Base-by-base conservation (phyloP, 2,329 filamentous ascomycete genomes). In the Ramichloridium luteum region DNA sequence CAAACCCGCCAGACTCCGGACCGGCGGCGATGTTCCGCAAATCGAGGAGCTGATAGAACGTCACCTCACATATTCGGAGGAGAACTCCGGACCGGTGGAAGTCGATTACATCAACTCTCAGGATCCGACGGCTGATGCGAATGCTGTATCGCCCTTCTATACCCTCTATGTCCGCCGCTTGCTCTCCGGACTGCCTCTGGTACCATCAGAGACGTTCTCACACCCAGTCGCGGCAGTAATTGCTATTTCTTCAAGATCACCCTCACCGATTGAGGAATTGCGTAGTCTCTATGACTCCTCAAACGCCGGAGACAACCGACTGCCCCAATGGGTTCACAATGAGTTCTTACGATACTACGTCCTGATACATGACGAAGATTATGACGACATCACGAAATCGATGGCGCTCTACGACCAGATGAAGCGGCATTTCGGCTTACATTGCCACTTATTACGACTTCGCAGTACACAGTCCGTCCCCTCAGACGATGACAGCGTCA, bases 321-420 rank as follows among this genome's bases (percentile, higher is more conserved):
- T 93, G 33, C 88, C 88, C 1, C 65, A 71, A 13, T 98, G 88
- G 80, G 80, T 94, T 1, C 78, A 93, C 50, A 78, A 80, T 16
- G 85, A 96, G 39, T 98, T 90, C 55, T 64, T 98, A 41, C 74
- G 90, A 41, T 98, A 98, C 57, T 98, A 98, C 57, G 82, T 98
- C 11, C 65, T 98, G 25, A 79, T 98, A 12, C 90, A 98, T 49
- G 90, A 98, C 47, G 92, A 98, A 59, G 90, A 98, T 52, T 76
- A 75, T 39, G 88, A 93, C 50, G 86, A 98, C 53, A 93, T 96
- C 39, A 74, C 74, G 22, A 80, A 85, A 57, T 93, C 86, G 9
- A 88, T 88, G 56, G 73, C 76, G 12, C 65, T 96, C 16, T 98
- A 93, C 56, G 90, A 98, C 47, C 84, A 94, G 56, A 98, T 98